Percentiles rank a stretch among this genome's conserved stretches.
Evolutionary conservation across 2,329 filamentous ascomycete genomes (phyloP).

Genomic region (Fusarium solani-melongenae): DNA sequence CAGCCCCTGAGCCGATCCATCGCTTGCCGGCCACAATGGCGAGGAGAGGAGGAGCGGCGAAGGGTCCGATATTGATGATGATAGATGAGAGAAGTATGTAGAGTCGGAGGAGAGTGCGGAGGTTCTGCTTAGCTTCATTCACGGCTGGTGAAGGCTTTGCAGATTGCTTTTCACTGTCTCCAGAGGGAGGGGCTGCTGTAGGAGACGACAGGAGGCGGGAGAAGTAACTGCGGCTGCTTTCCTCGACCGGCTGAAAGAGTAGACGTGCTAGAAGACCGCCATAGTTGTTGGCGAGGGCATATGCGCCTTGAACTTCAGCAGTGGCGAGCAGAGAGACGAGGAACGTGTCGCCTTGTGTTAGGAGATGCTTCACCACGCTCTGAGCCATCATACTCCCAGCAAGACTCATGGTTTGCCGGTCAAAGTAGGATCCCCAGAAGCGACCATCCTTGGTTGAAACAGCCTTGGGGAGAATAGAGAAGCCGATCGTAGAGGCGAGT

Average conservation of each 20-base stretch:
- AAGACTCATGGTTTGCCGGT: slow-evolving; percentile 75
- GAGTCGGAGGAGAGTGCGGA: slow-evolving; percentile 73
- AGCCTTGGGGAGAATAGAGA: slow-evolving; percentile 72
- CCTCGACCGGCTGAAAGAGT: slow-evolving; percentile 94
- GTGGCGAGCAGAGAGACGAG: slow-evolving; percentile 83
- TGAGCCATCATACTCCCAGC: slow-evolving; percentile 88
- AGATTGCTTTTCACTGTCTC: slow-evolving; percentile 31
- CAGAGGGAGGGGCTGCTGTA: slow-evolving; percentile 19
- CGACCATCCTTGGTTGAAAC: slow-evolving; percentile 43
- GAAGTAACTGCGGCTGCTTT: slow-evolving; percentile 90
- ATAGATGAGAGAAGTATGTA: slow-evolving; percentile 81
- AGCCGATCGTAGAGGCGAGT: slow-evolving; percentile 67
- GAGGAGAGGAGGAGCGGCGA: slow-evolving; percentile 78
- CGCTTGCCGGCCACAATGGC: slow-evolving; percentile 78
- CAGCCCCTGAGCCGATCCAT: slow-evolving; percentile 81
- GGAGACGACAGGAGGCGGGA: slow-evolving; percentile 74
- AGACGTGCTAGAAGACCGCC: slow-evolving; percentile 89
- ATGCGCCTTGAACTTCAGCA: slow-evolving; percentile 86
- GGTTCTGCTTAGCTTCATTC: slow-evolving; percentile 59
- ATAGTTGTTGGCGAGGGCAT: slow-evolving; percentile 94
- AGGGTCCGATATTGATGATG: slow-evolving; percentile 77
- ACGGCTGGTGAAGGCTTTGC: slow-evolving; percentile 45
- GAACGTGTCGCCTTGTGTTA: slow-evolving; percentile 94
- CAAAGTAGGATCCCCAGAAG: slow-evolving; percentile 73
- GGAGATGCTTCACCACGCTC: slow-evolving; percentile 88